A percentile compares a stretch with the other conserved stretches of the same genome.
Evolutionary conservation across 176 grass and related monocot genomes (phyloP).

Genomic region (Panicum miliaceum): DNA sequence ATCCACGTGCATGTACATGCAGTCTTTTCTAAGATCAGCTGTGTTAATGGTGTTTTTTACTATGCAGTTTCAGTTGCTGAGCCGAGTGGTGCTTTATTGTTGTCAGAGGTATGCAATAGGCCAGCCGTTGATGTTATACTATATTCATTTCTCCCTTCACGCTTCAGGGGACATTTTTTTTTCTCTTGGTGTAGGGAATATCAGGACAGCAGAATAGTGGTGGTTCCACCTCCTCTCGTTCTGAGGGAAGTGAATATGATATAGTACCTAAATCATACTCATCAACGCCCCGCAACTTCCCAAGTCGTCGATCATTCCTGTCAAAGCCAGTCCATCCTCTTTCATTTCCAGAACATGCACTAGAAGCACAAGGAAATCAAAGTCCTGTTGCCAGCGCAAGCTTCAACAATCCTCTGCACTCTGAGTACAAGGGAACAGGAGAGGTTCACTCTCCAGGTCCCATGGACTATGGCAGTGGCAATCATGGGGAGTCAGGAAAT

Average conservation of each 20-base stretch:
- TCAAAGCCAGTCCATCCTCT: conserved; percentile 77
- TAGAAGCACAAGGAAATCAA: conserved; percentile 41
- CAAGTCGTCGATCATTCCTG: conserved; percentile 65
- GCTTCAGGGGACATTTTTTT: conserved; percentile 30
- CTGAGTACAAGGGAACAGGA: conserved; percentile 38
- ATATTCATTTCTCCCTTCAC: conserved; percentile 12
- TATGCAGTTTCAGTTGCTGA: conserved; percentile 53
- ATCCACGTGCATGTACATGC: not conserved
- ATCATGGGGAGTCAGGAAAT: conserved; percentile 46
- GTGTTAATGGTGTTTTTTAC: conserved; percentile 14
- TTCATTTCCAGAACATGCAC: conserved; percentile 57
- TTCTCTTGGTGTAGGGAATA: conserved; percentile 54
- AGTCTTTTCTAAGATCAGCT: conserved; percentile 20
- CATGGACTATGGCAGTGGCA: conserved; percentile 32
- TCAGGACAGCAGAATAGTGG: conserved; percentile 58
- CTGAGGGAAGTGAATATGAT: conserved; percentile 80
- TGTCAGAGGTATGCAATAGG: conserved; percentile 64
- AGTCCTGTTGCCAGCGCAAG: conserved; percentile 29
- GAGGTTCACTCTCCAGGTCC: conserved; percentile 45
- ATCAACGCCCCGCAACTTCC: conserved; percentile 55
- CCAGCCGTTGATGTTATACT: not conserved
- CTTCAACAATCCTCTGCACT: conserved; percentile 32
- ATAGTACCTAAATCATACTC: conserved; percentile 54
- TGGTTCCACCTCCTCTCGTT: conserved; percentile 67
- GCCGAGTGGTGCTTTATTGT: conserved; percentile 47